These are phyloP conservation scores for Yamadazyma sp. DNA, from an alignment of 805 yeast genomes.

Conservation along the genomic window DNA sequence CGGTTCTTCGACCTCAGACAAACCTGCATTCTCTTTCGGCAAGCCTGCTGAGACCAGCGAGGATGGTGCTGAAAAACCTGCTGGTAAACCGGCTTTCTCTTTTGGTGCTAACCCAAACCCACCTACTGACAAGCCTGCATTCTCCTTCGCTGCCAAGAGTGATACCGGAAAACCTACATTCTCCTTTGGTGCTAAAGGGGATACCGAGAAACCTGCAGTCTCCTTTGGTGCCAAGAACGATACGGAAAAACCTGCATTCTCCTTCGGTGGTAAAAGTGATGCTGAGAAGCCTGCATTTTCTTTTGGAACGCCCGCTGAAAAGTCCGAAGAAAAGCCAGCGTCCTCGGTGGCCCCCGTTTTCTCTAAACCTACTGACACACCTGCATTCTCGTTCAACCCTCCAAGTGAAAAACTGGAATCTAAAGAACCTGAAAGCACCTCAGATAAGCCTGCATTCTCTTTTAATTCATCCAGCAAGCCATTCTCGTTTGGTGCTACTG, in stretches of 20 bases:
- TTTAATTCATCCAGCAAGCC: slow-evolving; percentile 17
- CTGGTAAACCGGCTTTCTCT: slow-evolving; percentile 17
- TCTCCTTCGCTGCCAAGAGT: slow-evolving; percentile 7
- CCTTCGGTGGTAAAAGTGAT: slow-evolving; percentile 15
- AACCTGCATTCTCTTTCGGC: slow-evolving; percentile 17
- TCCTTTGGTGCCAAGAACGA: slow-evolving; percentile 13
- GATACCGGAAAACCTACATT: slow-evolving; percentile 25
- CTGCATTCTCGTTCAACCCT: slow-evolving; percentile 8
- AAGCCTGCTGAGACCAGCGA: neutral
- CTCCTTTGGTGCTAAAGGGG: slow-evolving; percentile 15
- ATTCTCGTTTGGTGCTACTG: slow-evolving; percentile 23
- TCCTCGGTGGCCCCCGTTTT: slow-evolving; percentile 22
- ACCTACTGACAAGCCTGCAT: slow-evolving; percentile 9
- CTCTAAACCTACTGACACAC: slow-evolving; percentile 12
- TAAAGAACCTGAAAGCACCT: neutral
- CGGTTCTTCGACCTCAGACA: slow-evolving; percentile 5
- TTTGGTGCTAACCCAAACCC: slow-evolving; percentile 20
- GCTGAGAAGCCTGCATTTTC: slow-evolving; percentile 22
- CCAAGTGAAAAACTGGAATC: neutral
- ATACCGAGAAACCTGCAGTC: slow-evolving; percentile 17
- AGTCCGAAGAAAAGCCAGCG: neutral
- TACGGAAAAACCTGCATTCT: slow-evolving; percentile 11
- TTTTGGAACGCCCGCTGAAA: slow-evolving; percentile 11
- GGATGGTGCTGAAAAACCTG: slow-evolving; percentile 7
- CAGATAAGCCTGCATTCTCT: slow-evolving; percentile 14